Base-by-base conservation (phyloP, 148 eudicot species). In the Beta vulgaris region DNA sequence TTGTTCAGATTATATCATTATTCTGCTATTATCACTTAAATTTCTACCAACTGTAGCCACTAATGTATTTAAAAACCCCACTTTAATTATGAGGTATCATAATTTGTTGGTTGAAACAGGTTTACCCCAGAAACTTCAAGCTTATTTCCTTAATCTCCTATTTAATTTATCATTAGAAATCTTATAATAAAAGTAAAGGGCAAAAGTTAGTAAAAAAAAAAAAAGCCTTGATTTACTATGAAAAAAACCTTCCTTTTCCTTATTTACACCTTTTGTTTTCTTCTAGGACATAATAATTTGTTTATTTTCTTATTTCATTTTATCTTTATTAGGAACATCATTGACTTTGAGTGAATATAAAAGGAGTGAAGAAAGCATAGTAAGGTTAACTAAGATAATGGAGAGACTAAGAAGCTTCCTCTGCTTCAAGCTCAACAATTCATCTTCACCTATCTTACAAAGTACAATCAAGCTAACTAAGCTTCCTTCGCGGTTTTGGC, bases 341-440 rank as follows among this genome's bases (percentile, higher is more conserved):
- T 73, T 79, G 77, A 73, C 77, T 79, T 78, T 78, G 71, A 65
- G 28, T 3, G 18, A 51, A 42, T 54, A 73, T 78, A 78, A 48
- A 78, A 73, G 66, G 59, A 66, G 67, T 42, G 67, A 43, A 72
- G 59, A 43, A 55, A 65, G 58, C 65, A 49, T 71, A 60, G 55
- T 43, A 18, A 29, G 54, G 49, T 54, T 7, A 53, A 48, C 28
- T 23, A 54, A 19, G 23, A 42, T 25, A n/a, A 74, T 80, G 82
- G 78, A 80, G 65, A 80, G 65, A 60, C 67, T 80, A 70, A 80
- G 72, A 29, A 65, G 63, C 67, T 74, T 29, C 65, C 74, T 75
- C 44, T 80, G 71, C 82, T 69, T 75, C 82, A 80, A 80, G 15
- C 43, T 48, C 78, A 0, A 43, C n/a, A n/a, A n/a, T n/a, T n/a